phyloP scores from a whole-genome alignment of 306 rosid genomes.

The Corylus americana region DNA sequence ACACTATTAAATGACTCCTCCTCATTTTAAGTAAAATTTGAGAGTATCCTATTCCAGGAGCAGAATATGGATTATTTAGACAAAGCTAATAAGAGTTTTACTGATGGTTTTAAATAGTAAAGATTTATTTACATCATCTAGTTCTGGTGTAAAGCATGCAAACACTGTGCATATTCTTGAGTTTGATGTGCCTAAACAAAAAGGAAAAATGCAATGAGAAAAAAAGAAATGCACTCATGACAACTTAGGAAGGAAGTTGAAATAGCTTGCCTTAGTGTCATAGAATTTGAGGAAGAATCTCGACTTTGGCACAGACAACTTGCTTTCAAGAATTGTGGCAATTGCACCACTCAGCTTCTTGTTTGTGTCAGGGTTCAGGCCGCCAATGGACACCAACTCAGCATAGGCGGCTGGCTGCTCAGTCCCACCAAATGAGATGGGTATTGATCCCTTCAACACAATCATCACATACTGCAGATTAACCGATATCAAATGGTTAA shows the following conservation, averaged over 20 bases:
- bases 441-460: constrained; percentile 91
- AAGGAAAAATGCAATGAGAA: constrained; percentile 68
- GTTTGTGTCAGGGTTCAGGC: constrained; percentile 74
- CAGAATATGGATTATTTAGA: neutral
- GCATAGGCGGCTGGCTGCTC: constrained; percentile 95
- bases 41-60: too few species aligned
- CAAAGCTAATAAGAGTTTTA: constrained; percentile 24
- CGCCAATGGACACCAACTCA: constrained; percentile 95
- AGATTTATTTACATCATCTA: constrained; percentile 71
- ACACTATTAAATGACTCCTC: too few species aligned
- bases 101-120: constrained; percentile 41
- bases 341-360: constrained; percentile 90
- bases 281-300: constrained; percentile 83
- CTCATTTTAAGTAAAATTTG: too few species aligned
- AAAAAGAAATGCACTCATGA: constrained; percentile 42
- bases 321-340: constrained; percentile 70
- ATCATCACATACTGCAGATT: constrained; percentile 86
- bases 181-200: constrained; percentile 73
- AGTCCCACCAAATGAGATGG: constrained; percentile 84
- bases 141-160: constrained; percentile 94
- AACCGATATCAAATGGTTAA: neutral
- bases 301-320: constrained; percentile 84
- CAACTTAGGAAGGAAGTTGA: constrained; percentile 21
- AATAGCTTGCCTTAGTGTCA: constrained; percentile 78
- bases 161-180: constrained; percentile 88